Conservation (phyloP, 305 asterid species). For the Fraxinus latifolia region DNA sequence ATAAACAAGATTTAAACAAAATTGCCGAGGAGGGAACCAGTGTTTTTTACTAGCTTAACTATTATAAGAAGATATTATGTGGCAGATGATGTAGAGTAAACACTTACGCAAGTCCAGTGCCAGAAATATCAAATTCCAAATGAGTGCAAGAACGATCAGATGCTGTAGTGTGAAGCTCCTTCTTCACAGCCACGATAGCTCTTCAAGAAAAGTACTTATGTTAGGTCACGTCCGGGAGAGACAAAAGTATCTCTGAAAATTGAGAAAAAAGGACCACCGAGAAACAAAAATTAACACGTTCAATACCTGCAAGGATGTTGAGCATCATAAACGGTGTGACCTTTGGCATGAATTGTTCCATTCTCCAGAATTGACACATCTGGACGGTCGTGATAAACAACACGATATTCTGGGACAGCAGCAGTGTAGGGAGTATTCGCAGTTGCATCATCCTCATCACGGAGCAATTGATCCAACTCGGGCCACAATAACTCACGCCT, state of each 20-base stretch:
- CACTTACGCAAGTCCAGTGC: constrained; percentile 80
- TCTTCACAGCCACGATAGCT: constrained; percentile 70
- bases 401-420: constrained; percentile 82
- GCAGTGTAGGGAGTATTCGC: constrained; percentile 90
- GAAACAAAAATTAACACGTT: not conserved
- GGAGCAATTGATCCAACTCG: constrained; percentile 75
- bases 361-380: constrained; percentile 36
- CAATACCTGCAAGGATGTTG: constrained; percentile 87
- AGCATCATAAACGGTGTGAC: constrained; percentile 65
- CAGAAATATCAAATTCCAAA: constrained; percentile 90
- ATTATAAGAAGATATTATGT: not conserved
- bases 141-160: constrained; percentile 98
- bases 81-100: not conserved
- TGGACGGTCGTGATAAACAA: constrained; percentile 56
- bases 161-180: constrained; percentile 82
- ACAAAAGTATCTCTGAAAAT: not conserved
- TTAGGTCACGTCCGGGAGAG: constrained; percentile 16
- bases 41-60: not conserved
- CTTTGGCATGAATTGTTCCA: constrained; percentile 46
- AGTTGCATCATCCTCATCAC: constrained; percentile 59
- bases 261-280: not conserved
- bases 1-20: not conserved
- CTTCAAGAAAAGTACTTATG: constrained; percentile 34
- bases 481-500: constrained; percentile 96
- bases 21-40: not conserved